A percentile compares a stretch with the other conserved stretches of the same genome.
Evolutionary conservation across 805 yeast genomes (phyloP).

Genomic region (Phaffomyces antillensis): DNA sequence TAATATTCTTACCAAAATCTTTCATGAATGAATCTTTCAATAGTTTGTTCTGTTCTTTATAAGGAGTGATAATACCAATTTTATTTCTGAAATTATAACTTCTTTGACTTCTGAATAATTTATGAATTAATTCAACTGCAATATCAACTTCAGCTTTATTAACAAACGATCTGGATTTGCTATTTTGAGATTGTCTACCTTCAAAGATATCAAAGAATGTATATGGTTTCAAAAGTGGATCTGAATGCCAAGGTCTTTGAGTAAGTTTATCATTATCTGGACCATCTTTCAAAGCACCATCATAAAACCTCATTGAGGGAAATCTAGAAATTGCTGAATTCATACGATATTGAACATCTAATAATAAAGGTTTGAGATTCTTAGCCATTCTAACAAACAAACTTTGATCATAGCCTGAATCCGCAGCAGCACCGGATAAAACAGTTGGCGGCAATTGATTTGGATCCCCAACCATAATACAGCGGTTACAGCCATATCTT

Average conservation of each 20-base stretch:
- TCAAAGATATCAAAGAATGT: constrained; percentile 62
- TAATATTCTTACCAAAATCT: constrained; percentile 56
- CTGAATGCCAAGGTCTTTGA: constrained; percentile 67
- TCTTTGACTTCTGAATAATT: constrained; percentile 43
- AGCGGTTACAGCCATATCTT: constrained; percentile 80
- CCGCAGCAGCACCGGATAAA: constrained; percentile 79
- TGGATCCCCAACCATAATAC: constrained; percentile 98
- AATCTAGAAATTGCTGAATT: constrained; percentile 85
- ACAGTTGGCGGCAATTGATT: constrained; percentile 98
- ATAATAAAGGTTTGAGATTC: constrained; percentile 50
- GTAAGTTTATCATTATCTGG: constrained; percentile 57
- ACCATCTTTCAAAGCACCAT: constrained; percentile 70
- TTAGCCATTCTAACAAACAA: constrained; percentile 90
- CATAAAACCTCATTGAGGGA: constrained; percentile 80
- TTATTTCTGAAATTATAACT: constrained; percentile 51
- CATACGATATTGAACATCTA: constrained; percentile 96
- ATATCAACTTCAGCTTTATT: constrained; percentile 67
- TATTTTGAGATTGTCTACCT: constrained; percentile 60
- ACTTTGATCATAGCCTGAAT: constrained; percentile 78
- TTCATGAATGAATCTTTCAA: constrained; percentile 50
- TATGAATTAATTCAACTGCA: constrained; percentile 59
- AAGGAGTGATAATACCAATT: constrained; percentile 91
- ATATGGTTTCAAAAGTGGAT: constrained; percentile 60
- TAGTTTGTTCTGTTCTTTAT: constrained; percentile 73
- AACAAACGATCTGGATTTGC: constrained; percentile 59